Evolutionary conservation across 2,329 filamentous ascomycete species (phyloP).

Genomic region (Botrytis sinoallii): DNA sequence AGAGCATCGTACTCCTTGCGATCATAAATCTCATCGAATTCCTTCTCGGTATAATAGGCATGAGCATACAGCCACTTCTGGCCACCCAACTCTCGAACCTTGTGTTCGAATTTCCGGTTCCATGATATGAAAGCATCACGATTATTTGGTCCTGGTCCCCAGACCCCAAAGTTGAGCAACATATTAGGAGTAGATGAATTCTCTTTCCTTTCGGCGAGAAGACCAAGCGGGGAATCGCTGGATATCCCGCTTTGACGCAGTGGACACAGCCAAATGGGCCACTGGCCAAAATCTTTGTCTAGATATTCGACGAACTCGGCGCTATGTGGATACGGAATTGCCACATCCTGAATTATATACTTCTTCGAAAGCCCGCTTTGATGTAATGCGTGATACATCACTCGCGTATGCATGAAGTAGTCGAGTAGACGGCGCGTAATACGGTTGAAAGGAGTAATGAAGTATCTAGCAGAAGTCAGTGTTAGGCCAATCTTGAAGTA

Average conservation of each 20-base stretch:
- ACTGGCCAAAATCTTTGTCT: slow-evolving; percentile 38
- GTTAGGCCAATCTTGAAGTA: not conserved
- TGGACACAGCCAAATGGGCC: slow-evolving; percentile 55
- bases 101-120: slow-evolving; percentile 69
- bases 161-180: slow-evolving; percentile 67
- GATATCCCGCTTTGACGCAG: slow-evolving; percentile 37
- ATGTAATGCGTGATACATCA: slow-evolving; percentile 61
- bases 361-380: slow-evolving; percentile 50
- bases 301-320: slow-evolving; percentile 51
- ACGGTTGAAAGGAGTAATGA: slow-evolving; percentile 55
- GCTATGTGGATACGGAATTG: slow-evolving; percentile 50
- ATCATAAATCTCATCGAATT: slow-evolving; percentile 65
- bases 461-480: slow-evolving; percentile 42
- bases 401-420: slow-evolving; percentile 56
- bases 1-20: slow-evolving; percentile 58
- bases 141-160: slow-evolving; percentile 67
- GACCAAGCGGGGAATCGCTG: slow-evolving; percentile 25
- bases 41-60: slow-evolving; percentile 70
- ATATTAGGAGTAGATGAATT: slow-evolving; percentile 41
- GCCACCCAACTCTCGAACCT: slow-evolving; percentile 66
- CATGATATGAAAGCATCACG: slow-evolving; percentile 56
- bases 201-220: slow-evolving; percentile 21
- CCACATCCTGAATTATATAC: slow-evolving; percentile 63
- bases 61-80: slow-evolving; percentile 87
- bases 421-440: slow-evolving; percentile 57